A percentile compares a stretch with the other conserved stretches of the same genome.
Evolutionary conservation across 345 rosid species (phyloP).

Genomic region (Lumnitzera littorea): DNA sequence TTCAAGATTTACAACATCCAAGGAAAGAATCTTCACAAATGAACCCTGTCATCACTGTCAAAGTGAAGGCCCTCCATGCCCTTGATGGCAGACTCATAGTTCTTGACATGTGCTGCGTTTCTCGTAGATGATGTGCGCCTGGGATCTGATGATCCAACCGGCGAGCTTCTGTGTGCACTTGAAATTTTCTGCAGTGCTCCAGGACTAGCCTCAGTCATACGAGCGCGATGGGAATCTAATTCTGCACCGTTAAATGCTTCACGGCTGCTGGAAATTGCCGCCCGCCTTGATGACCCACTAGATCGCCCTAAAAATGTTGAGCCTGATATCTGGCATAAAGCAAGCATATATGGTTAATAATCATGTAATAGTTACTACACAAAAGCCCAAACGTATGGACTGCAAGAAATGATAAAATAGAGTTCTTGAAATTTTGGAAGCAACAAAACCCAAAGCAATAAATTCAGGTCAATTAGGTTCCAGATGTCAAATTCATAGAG

Average conservation of each 20-base stretch:
- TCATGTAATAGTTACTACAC: too few relatives aligned
- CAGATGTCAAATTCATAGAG: too few relatives aligned
- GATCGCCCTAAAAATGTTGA: conserved; percentile 52
- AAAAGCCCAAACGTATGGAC: too few relatives aligned
- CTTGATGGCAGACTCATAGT: conserved; percentile 53
- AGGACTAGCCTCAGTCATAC: conserved; percentile 43
- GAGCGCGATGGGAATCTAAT: conserved; percentile 43
- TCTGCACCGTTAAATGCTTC: conserved; percentile 56
- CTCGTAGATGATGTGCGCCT: conserved; percentile 53
- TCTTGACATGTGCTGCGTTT: conserved; percentile 32
- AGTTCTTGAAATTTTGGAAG: neutral
- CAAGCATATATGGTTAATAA: neutral
- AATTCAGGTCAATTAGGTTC: neutral
- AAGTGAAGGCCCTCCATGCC: conserved; percentile 63
- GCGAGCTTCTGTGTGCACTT: conserved; percentile 44
- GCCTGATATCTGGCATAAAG: conserved; percentile 44
- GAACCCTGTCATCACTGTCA: conserved; percentile 44
- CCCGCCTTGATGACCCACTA: conserved; percentile 53
- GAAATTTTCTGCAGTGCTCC: conserved; percentile 40
- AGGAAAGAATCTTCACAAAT: conserved; percentile 23
- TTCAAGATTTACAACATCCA: conserved; percentile 32
- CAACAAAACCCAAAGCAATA: neutral
- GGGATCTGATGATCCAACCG: conserved; percentile 48
- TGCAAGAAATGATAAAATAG: too few relatives aligned
- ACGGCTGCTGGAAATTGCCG: conserved; percentile 48